phyloP scores from a whole-genome alignment of 495 filamentous ascomycete genomes.

The Tuber magnatum region DNA sequence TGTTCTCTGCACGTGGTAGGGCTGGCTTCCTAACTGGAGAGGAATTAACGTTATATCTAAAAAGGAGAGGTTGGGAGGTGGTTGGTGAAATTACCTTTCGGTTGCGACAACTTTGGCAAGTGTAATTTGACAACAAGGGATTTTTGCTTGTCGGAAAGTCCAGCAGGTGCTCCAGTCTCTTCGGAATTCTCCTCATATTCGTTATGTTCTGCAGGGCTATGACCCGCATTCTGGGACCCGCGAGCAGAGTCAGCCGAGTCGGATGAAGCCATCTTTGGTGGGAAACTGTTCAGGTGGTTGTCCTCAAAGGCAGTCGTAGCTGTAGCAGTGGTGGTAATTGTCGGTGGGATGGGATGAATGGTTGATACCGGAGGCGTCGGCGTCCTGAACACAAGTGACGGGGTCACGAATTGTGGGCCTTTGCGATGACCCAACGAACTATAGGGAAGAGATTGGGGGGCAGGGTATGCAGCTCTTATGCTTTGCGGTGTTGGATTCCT shows the following conservation, averaged over 20 bases:
- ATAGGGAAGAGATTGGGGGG: neutral
- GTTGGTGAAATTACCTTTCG: constrained; percentile 1
- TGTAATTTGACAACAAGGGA: neutral
- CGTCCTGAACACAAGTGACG: constrained; percentile 23
- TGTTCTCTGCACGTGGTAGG: neutral
- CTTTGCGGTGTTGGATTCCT: constrained; percentile 31
- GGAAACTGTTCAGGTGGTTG: neutral
- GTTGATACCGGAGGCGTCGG: constrained; percentile 18
- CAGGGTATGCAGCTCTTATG: constrained; percentile 22
- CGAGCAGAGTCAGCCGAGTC: neutral
- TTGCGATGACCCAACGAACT: neutral
- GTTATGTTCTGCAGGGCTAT: neutral
- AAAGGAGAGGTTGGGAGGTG: neutral
- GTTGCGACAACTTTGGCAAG: neutral
- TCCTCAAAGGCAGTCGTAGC: neutral
- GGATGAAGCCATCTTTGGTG: neutral
- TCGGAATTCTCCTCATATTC: neutral
- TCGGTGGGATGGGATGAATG: neutral
- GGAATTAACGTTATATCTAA: neutral
- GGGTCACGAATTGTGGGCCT: constrained; percentile 19
- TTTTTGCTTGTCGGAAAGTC: neutral
- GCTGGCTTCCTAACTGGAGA: neutral
- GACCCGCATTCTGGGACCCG: neutral
- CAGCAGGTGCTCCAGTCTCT: neutral
- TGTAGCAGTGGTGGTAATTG: neutral